Conservation (phyloP, 2,329 filamentous ascomycete species). For the Furcasterigmium sp. region DNA sequence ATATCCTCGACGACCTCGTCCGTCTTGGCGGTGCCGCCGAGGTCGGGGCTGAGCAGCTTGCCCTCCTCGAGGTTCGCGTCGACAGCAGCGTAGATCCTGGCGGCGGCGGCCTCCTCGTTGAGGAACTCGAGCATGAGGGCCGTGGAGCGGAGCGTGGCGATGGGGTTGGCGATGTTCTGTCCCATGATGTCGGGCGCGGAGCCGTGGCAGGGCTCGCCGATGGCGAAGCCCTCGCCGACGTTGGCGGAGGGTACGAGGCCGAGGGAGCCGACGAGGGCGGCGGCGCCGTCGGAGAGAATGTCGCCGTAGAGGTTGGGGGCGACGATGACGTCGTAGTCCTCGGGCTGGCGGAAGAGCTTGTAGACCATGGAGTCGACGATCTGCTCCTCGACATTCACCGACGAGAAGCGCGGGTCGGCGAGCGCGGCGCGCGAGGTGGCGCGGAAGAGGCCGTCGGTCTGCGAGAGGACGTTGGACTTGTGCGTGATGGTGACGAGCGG, state of each 20-base stretch:
- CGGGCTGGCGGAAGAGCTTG: constrained; percentile 96
- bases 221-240: constrained; percentile 89
- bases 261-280: constrained; percentile 79
- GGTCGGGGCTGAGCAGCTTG: constrained; percentile 77
- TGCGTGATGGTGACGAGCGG: constrained; percentile 94
- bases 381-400: constrained; percentile 80
- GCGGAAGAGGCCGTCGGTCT: constrained; percentile 95
- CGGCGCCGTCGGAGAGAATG: constrained; percentile 91
- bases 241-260: constrained; percentile 94
- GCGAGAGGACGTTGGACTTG: constrained; percentile 94
- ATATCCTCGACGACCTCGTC: constrained; percentile 85
- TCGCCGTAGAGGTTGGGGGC: constrained; percentile 97
- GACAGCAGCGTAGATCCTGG: constrained; percentile 84
- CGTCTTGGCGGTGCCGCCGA: constrained; percentile 83
- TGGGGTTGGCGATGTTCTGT: constrained; percentile 88
- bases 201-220: constrained; percentile 97
- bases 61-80: constrained; percentile 86
- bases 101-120: constrained; percentile 79
- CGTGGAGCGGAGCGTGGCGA: constrained; percentile 86
- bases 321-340: constrained; percentile 95
- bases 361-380: constrained; percentile 99
- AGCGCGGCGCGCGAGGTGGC: constrained; percentile 71
- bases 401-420: constrained; percentile 55
- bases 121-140: constrained; percentile 97
- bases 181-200: constrained; percentile 95